Conservation (phyloP, 176 grass and related monocot species). For the Ensete ventricosum region DNA sequence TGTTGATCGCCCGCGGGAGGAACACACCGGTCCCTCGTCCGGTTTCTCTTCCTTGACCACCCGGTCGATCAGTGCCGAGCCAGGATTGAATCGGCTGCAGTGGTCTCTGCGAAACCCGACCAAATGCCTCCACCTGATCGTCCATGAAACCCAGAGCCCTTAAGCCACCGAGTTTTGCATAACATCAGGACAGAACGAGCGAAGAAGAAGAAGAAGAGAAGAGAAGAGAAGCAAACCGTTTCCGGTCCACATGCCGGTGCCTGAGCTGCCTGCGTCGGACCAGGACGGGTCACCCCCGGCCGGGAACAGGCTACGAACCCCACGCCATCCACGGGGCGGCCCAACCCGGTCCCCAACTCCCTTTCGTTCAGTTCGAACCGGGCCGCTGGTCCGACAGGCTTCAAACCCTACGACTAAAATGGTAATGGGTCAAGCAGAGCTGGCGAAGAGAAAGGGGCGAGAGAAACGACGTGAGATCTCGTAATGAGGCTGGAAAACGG, state of each 20-base stretch:
- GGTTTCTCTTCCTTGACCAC: background rate
- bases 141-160: background rate
- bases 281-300: background rate
- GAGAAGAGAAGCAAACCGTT: background rate
- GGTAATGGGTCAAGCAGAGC: too few species aligned
- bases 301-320: background rate
- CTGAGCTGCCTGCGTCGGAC: slow-evolving; percentile 2
- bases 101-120: background rate
- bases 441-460: background rate
- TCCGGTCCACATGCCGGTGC: slow-evolving; percentile 11
- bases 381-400: too few species aligned
- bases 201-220: background rate
- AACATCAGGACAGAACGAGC: too few species aligned
- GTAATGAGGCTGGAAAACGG: background rate
- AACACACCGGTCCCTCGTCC: slow-evolving; percentile 55
- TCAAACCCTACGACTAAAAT: background rate
- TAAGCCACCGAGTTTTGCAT: background rate
- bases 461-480: background rate
- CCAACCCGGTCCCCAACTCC: background rate
- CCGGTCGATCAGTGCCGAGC: background rate
- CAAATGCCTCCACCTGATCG: background rate
- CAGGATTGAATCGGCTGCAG: background rate
- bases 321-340: background rate
- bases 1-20: slow-evolving; percentile 24
- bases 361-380: background rate